A percentile compares a stretch with the other conserved stretches of the same genome.
These are phyloP conservation scores for Prunella vulgaris DNA, from an alignment of 257 asterid species.

Conservation along the genomic window DNA sequence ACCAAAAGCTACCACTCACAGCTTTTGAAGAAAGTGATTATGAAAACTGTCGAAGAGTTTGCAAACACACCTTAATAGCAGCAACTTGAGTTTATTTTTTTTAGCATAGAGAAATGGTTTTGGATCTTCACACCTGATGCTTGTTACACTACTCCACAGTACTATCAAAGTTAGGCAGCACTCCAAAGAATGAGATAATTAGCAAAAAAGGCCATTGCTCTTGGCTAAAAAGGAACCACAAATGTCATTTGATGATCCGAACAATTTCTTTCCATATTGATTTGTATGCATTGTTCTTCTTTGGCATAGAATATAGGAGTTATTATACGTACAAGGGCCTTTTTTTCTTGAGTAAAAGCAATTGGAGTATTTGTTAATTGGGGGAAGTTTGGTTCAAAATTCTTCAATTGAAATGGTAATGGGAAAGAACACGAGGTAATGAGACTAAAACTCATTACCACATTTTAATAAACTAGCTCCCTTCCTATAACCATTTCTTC, in stretches of 20 bases:
- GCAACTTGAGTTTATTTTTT: neutral
- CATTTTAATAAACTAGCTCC: no score
- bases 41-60: no score
- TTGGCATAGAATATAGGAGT: neutral
- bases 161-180: neutral
- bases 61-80: no score
- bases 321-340: neutral
- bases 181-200: neutral
- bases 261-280: neutral
- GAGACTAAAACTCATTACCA: no score
- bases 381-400: no score
- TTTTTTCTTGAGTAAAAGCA: neutral
- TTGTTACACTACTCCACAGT: neutral
- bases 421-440: no score
- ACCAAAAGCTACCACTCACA: no score
- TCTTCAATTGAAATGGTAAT: no score
- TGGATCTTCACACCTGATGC: neutral
- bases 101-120: neutral
- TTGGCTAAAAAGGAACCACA: neutral
- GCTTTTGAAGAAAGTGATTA: no score
- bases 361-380: neutral
- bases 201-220: neutral
- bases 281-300: neutral
- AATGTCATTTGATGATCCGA: neutral
- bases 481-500: no score